Evolutionary conservation across 805 yeast species (phyloP).

Genomic region (Candida xiaguanensis): DNA sequence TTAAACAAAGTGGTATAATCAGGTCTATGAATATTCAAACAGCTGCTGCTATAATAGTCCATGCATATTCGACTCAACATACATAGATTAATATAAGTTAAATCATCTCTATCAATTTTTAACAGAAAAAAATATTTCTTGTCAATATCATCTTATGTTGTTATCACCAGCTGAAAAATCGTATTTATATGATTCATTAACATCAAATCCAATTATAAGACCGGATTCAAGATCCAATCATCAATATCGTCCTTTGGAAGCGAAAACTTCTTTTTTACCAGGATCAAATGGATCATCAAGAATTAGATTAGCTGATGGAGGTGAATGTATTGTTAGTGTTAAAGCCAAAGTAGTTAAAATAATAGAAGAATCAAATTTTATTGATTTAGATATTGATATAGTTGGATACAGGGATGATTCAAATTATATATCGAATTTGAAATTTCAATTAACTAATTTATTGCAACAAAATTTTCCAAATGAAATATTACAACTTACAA

Average conservation of each 20-base stretch:
- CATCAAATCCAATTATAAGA: conserved; percentile 57
- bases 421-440: conserved; percentile 57
- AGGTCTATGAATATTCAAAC: conserved; percentile 97
- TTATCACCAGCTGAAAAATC: conserved; percentile 75
- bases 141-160: conserved; percentile 1
- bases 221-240: conserved; percentile 77
- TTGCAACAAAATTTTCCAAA: conserved; percentile 51
- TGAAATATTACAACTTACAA: conserved; percentile 56
- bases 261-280: conserved; percentile 76
- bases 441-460: conserved; percentile 56
- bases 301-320: conserved; percentile 81
- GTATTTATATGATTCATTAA: conserved; percentile 71
- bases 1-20: conserved; percentile 87
- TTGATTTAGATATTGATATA: conserved; percentile 79
- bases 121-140: neutral
- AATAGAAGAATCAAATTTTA: conserved; percentile 40
- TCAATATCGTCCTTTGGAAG: conserved; percentile 85
- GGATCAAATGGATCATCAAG: conserved; percentile 91
- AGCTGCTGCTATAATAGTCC: conserved; percentile 91
- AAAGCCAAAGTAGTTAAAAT: conserved; percentile 70
- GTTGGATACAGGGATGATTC: conserved; percentile 80
- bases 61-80: conserved; percentile 77
- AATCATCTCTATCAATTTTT: neutral
- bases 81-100: conserved; percentile 23
- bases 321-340: conserved; percentile 89